Evolutionary conservation across 2,329 filamentous ascomycete genomes (phyloP), one percentile per base, ranked within the genome.

Genomic region (Ustulina deusta): DNA sequence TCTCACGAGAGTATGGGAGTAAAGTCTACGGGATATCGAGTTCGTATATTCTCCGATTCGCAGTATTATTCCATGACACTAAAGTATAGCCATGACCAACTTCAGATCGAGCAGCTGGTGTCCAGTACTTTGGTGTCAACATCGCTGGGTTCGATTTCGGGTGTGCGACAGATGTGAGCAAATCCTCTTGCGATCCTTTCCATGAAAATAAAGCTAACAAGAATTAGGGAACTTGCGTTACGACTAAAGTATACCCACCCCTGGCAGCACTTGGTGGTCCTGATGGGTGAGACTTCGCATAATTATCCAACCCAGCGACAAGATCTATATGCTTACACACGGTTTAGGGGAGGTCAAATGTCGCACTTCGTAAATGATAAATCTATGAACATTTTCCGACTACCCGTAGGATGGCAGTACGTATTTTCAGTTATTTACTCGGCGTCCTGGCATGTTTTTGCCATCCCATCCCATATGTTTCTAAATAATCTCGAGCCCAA

Each of bases 321-420:
- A 6, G n/a, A 29, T n/a, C n/a, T 10, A 10, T 55, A 29, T 36
- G 17, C 55, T 66, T 42, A 66, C 25, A 6, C 13, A 6, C 13
- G 15, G 44, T 17, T 7, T 17, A 71, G 69, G 27, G 44, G 79
- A 3, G 82, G 77, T 0, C 86, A 89, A 72, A 89, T 89, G 84
- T 79, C 84, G 48, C 86, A 89, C 72, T 89, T 89, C 72, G 80
- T 83, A 51, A 78, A 81, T 13, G 79, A 86, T 63, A 79, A 83
- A 68, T 79, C 80, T 62, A 80, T 89, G 59, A 89, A 89, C 73
- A 82, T 85, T 40, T 89, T 88, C 77, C 78, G 83, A 40, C 63
- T 79, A 60, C 72, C 86, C 0, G 83, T 87, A 0, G 81, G 81
- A 17, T 87, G 85, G 85, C 84, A 87, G 74, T 86, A 63, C 25